Evolutionary conservation across 345 rosid species (phyloP), one percentile per base, ranked within the genome.

Genomic region (Citrus maxima): DNA sequence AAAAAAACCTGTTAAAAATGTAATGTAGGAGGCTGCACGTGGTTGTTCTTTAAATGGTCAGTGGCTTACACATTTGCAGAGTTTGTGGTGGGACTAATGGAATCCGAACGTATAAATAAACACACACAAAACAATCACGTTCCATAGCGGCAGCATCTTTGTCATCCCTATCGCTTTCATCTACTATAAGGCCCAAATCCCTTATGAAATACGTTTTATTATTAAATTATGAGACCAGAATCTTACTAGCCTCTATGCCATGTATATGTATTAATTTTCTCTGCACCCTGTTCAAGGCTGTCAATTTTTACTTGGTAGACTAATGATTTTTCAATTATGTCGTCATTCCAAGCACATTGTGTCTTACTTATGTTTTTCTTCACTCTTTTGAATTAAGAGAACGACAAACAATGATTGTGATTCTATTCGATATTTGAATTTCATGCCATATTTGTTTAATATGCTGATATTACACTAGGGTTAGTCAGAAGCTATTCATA

Each of bases 261-360:
- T 12, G 2, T 10, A 30, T 10, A 2, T 10, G 5, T 5, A 18
- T 67, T n/a, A 18, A 24, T 5, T 54, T 34, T 10, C 10, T 19
- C 16, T 4, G 2, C 14, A 2, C 19, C 51, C 1, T 13, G 16
- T 16, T 8, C 16, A 1, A 10, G 72, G 66, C 7, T 56, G 55
- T 74, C 62, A 16, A 64, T 77, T 55, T 65, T 5, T 10, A n/a
- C 3, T 7, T 63, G 10, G 18, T 22, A 25, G 7, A 6, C 4
- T 0, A 27, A 60, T 30, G 3, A 74, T 73, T 56, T 40, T 55
- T 28, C n/a, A 68, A 70, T n/a, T n/a, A 76, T 83, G 86, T 73
- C 65, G 81, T 59, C 88, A 85, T 79, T 73, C 14, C 28, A 9
- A 54, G 4, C 27, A 82, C 80, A 74, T 22, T 10, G 24, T 3